A percentile compares a stretch with the other conserved stretches of the same genome.
Conservation (phyloP, 2,329 filamentous ascomycete genomes). For the Aspergillus sojae region DNA sequence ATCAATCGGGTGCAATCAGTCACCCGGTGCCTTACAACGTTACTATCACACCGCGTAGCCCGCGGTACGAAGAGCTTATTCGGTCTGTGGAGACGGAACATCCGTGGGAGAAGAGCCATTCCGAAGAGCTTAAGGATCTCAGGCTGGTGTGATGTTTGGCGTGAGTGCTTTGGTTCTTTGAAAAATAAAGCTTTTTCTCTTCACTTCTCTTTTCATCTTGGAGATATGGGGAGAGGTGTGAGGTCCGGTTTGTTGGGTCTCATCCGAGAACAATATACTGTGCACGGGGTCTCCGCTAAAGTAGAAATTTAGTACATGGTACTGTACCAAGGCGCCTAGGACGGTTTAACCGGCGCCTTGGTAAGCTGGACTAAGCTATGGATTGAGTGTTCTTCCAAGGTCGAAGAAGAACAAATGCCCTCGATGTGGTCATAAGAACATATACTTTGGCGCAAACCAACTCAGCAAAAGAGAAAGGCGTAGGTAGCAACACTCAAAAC, state of each 20-base stretch:
- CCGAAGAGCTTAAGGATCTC: constrained; percentile 7
- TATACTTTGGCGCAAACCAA: not conserved
- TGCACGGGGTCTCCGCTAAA: not conserved
- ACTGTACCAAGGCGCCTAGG: too few relatives aligned
- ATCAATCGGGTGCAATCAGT: constrained; percentile 35
- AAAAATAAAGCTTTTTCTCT: too few relatives aligned
- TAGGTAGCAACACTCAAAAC: not conserved
- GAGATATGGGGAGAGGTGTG: not conserved
- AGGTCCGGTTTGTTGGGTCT: not conserved
- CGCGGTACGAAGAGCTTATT: constrained; percentile 36
- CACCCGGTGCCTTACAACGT: constrained; percentile 40
- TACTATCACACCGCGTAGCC: constrained; percentile 38
- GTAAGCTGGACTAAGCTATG: not conserved
- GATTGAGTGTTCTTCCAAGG: not conserved
- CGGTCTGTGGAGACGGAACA: constrained; percentile 35
- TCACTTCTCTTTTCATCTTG: too few relatives aligned
- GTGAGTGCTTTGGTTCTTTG: not conserved
- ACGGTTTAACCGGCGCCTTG: too few relatives aligned
- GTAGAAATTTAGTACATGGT: not conserved
- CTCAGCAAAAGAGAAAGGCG: not conserved
- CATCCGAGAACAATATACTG: not conserved
- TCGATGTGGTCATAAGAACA: not conserved
- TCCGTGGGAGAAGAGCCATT: constrained; percentile 47
- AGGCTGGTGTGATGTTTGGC: not conserved
- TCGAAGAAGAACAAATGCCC: too few relatives aligned